Conservation (phyloP, 768 basidiomycete genomes). For the Boletus tylopilopsis region DNA sequence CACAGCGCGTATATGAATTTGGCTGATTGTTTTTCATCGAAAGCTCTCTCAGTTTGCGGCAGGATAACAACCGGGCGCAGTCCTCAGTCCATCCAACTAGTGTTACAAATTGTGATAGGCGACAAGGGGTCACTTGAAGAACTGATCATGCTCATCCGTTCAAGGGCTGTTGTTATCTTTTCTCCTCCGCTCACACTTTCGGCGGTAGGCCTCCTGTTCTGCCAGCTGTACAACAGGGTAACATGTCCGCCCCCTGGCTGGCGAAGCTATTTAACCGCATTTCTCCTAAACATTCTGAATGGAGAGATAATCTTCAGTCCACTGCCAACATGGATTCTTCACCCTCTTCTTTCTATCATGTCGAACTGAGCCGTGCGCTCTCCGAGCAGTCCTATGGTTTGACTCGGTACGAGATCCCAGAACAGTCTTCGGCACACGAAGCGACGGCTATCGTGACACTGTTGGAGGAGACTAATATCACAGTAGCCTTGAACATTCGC, state of each 20-base stretch:
- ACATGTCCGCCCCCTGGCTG: conserved; percentile 28
- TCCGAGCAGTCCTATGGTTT: conserved; percentile 59
- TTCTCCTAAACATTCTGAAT: conserved; percentile 12
- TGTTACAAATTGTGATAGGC: conserved; percentile 21
- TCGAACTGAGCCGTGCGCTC: conserved; percentile 54
- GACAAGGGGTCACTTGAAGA: conserved; percentile 31
- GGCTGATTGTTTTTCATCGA: conserved; percentile 10
- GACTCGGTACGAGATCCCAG: conserved; percentile 39
- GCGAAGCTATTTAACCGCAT: conserved; percentile 27
- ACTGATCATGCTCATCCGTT: conserved; percentile 18
- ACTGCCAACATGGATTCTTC: conserved; percentile 17
- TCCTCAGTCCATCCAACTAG: conserved; percentile 5
- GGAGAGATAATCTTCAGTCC: conserved; percentile 10
- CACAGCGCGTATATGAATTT: conserved; percentile 6
- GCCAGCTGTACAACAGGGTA: conserved; percentile 7
- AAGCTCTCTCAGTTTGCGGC: not conserved
- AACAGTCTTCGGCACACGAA: conserved; percentile 38
- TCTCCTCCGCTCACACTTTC: conserved; percentile 10
- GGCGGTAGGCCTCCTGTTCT: conserved; percentile 11
- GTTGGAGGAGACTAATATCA: conserved; percentile 50
- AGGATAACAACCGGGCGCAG: conserved; percentile 8
- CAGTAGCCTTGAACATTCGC: conserved; percentile 44
- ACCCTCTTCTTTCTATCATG: conserved; percentile 29
- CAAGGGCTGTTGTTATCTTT: conserved; percentile 18
- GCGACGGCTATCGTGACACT: conserved; percentile 53